phyloP scores from a whole-genome alignment of 805 yeast species.

The Yamadazyma endophytica region DNA sequence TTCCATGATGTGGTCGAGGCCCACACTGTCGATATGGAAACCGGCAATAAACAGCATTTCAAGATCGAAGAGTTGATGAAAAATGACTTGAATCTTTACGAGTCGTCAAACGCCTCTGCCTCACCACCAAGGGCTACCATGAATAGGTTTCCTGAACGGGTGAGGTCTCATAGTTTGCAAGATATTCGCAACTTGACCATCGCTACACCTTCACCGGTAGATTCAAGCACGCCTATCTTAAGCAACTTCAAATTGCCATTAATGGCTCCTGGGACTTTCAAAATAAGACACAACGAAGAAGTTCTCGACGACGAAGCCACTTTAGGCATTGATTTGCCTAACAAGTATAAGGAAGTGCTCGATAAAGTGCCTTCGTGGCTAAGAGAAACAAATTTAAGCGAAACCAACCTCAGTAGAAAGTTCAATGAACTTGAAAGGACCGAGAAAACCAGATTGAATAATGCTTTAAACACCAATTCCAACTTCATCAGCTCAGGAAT shows the following conservation, averaged over 20 bases:
- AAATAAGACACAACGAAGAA: slow-evolving; percentile 53
- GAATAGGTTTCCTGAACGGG: slow-evolving; percentile 3
- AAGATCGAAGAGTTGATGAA: slow-evolving; percentile 7
- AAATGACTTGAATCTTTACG: slow-evolving; percentile 6
- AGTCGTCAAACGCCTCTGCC: slow-evolving; percentile 4
- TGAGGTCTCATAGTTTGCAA: slow-evolving; percentile 15
- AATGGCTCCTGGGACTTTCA: slow-evolving; percentile 20
- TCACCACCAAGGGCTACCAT: slow-evolving; percentile 3
- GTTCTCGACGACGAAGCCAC: slow-evolving; percentile 35
- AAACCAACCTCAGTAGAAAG: slow-evolving; percentile 14
- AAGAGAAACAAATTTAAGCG: slow-evolving; percentile 8
- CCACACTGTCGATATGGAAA: slow-evolving; percentile 1
- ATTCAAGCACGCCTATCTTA: slow-evolving; percentile 32
- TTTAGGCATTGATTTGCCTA: slow-evolving; percentile 19
- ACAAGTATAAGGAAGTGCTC: slow-evolving; percentile 5
- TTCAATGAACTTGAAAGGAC: slow-evolving; percentile 65
- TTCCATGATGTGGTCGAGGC: neutral
- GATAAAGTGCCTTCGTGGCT: slow-evolving; percentile 28
- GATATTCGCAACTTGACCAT: slow-evolving; percentile 12
- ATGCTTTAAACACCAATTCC: slow-evolving; percentile 17
- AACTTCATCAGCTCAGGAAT: slow-evolving; percentile 63
- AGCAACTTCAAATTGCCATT: slow-evolving; percentile 53
- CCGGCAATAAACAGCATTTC: slow-evolving; percentile 10
- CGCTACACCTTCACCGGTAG: slow-evolving; percentile 12
- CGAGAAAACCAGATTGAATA: slow-evolving; percentile 64